Evolutionary conservation across 2,329 filamentous ascomycete genomes (phyloP), one percentile per base, ranked within the genome.

Genomic region (Alternaria solani): DNA sequence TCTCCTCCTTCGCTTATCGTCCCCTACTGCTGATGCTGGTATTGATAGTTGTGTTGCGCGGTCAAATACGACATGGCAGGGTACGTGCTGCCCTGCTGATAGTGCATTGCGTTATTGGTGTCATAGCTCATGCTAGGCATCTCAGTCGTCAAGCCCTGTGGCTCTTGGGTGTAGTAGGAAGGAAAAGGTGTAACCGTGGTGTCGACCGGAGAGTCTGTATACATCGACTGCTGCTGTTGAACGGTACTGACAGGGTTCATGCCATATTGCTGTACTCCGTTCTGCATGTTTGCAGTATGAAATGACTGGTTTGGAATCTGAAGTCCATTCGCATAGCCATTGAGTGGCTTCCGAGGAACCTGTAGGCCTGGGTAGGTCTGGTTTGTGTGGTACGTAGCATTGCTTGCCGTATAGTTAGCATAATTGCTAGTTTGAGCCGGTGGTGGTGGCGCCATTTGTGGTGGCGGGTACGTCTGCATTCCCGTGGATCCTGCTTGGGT

Each of bases 391-490:
- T 49, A 59, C 7, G 64, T 62, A 11, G 55, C 39, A 18, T 62
- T 69, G 18, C 68, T 69, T 16, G 63, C 59, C 11, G 55, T 58
- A 54, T 68, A 75, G 20, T 63, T 69, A 16, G 65, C 55, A 60
- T 72, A 76, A 2, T 52, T 59, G 48, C 64, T 72, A 23, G 51
- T 46, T 28, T 70, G 73, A 16, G 55, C 55, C 16, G 61, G 56
- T 51, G 68, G 67, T 2, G 63, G 67, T 51, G 63, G 67, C 48
- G 72, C 63, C 62, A 76, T 67, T 42, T 79, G 77, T 32, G 76
- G 75, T 44, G 77, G 77, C 20, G 76, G 77, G 54, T 79, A 80
- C 2, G 76, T 77, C 47, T 79, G 76, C 74, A 78, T 79, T 6
- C 61, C 66, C 49, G 58, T 69, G 14, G 76, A 64, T 23, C 67